phyloP scores from a whole-genome alignment of 495 filamentous ascomycete genomes.

The Acidiella bohemica region DNA sequence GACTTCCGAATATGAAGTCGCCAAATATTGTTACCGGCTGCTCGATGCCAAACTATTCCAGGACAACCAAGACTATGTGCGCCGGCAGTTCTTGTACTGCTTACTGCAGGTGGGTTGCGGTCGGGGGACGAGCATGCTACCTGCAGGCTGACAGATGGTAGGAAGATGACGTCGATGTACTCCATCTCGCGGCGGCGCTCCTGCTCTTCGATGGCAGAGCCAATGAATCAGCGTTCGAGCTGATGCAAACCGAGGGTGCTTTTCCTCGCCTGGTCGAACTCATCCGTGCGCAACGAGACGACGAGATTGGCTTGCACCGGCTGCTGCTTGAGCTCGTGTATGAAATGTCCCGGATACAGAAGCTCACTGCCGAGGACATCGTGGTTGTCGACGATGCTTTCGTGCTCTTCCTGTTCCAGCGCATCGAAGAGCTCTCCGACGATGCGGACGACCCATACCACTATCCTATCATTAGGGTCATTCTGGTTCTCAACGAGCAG shows the following conservation, averaged over 20 bases:
- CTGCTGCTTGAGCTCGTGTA: slow-evolving; percentile 80
- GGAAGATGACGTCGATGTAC: slow-evolving; percentile 65
- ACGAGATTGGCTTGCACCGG: slow-evolving; percentile 59
- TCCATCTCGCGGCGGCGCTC: slow-evolving; percentile 74
- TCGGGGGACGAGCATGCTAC: not conserved
- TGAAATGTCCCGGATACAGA: slow-evolving; percentile 92
- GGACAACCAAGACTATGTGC: slow-evolving; percentile 69
- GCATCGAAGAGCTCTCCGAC: slow-evolving; percentile 80
- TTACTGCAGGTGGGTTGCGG: slow-evolving; percentile 56
- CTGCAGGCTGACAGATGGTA: slow-evolving; percentile 19
- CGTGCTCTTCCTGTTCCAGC: slow-evolving; percentile 65
- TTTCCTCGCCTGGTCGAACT: slow-evolving; percentile 77
- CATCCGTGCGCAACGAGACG: slow-evolving; percentile 49
- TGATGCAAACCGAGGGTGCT: slow-evolving; percentile 74
- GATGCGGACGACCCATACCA: slow-evolving; percentile 92
- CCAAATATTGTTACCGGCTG: slow-evolving; percentile 69
- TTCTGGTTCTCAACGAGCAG: slow-evolving; percentile 96
- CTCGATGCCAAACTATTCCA: slow-evolving; percentile 61
- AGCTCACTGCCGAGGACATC: slow-evolving; percentile 62
- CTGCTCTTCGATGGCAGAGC: slow-evolving; percentile 81
- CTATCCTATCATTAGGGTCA: slow-evolving; percentile 82
- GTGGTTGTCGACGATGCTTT: slow-evolving; percentile 71
- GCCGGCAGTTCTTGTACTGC: slow-evolving; percentile 83
- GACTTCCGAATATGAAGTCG: slow-evolving; percentile 70
- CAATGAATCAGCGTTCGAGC: slow-evolving; percentile 63